phyloP scores from a whole-genome alignment of 2,329 filamentous ascomycete species.

The Capronia coronata region DNA sequence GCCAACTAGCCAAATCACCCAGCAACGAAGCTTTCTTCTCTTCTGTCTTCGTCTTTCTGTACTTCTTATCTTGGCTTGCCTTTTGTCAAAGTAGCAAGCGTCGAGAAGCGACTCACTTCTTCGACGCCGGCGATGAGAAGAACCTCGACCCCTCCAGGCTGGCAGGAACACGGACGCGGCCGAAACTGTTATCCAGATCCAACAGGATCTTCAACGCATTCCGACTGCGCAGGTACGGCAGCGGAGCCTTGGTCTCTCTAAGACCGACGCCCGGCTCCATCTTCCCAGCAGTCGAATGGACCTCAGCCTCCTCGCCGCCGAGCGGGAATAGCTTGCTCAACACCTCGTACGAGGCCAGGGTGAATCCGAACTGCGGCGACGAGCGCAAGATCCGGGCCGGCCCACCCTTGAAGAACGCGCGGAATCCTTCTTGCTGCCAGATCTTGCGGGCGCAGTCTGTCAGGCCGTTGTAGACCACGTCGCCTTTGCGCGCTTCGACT shows the following conservation, averaged over 20 bases:
- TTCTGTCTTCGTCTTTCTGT: no score
- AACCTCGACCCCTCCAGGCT: conserved; percentile 19
- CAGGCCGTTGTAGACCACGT: conserved; percentile 77
- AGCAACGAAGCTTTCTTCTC: no score
- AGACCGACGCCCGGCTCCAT: conserved; percentile 59
- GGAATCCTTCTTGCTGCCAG: conserved; percentile 84
- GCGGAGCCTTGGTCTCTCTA: conserved; percentile 56
- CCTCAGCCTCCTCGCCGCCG: conserved; percentile 58
- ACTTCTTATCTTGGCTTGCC: no score
- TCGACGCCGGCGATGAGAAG: neutral
- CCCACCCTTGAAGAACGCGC: conserved; percentile 97
- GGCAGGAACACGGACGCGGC: conserved; percentile 57
- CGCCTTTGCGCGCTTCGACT: conserved; percentile 94
- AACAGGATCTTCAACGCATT: conserved; percentile 95
- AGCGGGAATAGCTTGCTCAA: conserved; percentile 74
- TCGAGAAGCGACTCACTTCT: no score
- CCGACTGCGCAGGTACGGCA: conserved; percentile 65
- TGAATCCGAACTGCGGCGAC: conserved; percentile 97
- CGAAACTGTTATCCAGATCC: conserved; percentile 90
- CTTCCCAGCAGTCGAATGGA: conserved; percentile 47
- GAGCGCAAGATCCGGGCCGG: conserved; percentile 91
- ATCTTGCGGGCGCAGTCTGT: conserved; percentile 80
- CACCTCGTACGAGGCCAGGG: conserved; percentile 88
- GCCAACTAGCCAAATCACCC: no score
- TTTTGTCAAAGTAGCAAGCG: no score